Conservation (phyloP, 768 basidiomycete species). For the Porphyrellus cyaneotinctus region DNA sequence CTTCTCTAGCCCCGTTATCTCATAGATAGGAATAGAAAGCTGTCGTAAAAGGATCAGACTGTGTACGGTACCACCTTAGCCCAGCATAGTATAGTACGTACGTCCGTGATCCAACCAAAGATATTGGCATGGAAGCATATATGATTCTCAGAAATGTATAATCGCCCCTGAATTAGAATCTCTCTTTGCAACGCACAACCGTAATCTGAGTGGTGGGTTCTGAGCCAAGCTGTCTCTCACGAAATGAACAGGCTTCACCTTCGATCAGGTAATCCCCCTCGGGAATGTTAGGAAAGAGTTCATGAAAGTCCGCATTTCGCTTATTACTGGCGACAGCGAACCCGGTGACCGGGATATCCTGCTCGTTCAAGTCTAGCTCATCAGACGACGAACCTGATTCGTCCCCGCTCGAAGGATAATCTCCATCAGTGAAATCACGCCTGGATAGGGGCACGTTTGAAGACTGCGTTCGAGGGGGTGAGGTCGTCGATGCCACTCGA, state of each 20-base stretch:
- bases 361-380: slow-evolving; percentile 36
- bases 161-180: slow-evolving; percentile 90
- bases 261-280: slow-evolving; percentile 98
- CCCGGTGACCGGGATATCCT: slow-evolving; percentile 89
- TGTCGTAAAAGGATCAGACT: slow-evolving; percentile 30
- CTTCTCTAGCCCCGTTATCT: slow-evolving; percentile 86
- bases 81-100: slow-evolving; percentile 39
- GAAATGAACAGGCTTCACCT: slow-evolving; percentile 49
- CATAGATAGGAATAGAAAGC: slow-evolving; percentile 85
- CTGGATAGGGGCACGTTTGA: slow-evolving; percentile 18
- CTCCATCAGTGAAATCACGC: slow-evolving; percentile 31
- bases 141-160: slow-evolving; percentile 98
- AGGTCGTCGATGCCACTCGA: slow-evolving; percentile 3
- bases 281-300: slow-evolving; percentile 82
- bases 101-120: slow-evolving; percentile 97
- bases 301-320: slow-evolving; percentile 93
- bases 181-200: slow-evolving; percentile 96
- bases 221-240: not conserved
- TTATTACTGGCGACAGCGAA: slow-evolving; percentile 97
- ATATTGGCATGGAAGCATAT: slow-evolving; percentile 99
- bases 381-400: slow-evolving; percentile 33
- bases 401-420: slow-evolving; percentile 26
- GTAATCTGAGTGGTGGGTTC: slow-evolving; percentile 60
- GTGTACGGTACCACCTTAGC: not conserved
- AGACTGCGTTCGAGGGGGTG: slow-evolving; percentile 11